Conservation (phyloP, 192 early-diverging fungal species). For the Linnemannia exigua region DNA sequence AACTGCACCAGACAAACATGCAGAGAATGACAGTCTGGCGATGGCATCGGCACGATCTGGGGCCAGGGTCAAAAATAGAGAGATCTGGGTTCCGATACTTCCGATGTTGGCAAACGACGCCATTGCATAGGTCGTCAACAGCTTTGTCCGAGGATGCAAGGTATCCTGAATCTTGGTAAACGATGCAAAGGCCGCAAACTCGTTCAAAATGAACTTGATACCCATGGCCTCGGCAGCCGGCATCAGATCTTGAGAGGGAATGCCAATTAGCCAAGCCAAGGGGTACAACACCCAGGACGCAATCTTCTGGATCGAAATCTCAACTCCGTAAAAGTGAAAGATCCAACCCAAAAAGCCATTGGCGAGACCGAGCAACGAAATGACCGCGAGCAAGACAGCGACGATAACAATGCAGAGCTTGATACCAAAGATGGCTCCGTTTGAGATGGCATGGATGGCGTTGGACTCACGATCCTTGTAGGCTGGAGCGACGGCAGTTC, state of each 20-base stretch:
- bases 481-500: slow-evolving; percentile 69
- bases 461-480: slow-evolving; percentile 73
- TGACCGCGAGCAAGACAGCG: slow-evolving; percentile 79
- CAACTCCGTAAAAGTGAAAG: slow-evolving; percentile 70
- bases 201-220: slow-evolving; percentile 85
- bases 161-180: slow-evolving; percentile 56
- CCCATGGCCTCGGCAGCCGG: slow-evolving; percentile 31
- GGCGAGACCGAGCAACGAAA: slow-evolving; percentile 74
- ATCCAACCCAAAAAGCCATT: slow-evolving; percentile 80
- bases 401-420: slow-evolving; percentile 78
- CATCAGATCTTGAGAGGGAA: slow-evolving; percentile 48
- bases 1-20: slow-evolving; percentile 82
- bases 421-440: slow-evolving; percentile 86
- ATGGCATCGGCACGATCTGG: slow-evolving; percentile 76
- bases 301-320: slow-evolving; percentile 70
- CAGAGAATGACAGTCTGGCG: slow-evolving; percentile 77
- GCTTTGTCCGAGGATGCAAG: slow-evolving; percentile 62
- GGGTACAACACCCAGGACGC: slow-evolving; percentile 83
- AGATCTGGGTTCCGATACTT: slow-evolving; percentile 85
- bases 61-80: slow-evolving; percentile 76
- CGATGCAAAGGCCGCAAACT: slow-evolving; percentile 84
- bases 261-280: slow-evolving; percentile 63
- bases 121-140: slow-evolving; percentile 80
- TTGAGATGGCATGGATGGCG: slow-evolving; percentile 82
- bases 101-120: slow-evolving; percentile 90